phyloP scores from a whole-genome alignment of 345 rosid species.

The Salix dunnii region DNA sequence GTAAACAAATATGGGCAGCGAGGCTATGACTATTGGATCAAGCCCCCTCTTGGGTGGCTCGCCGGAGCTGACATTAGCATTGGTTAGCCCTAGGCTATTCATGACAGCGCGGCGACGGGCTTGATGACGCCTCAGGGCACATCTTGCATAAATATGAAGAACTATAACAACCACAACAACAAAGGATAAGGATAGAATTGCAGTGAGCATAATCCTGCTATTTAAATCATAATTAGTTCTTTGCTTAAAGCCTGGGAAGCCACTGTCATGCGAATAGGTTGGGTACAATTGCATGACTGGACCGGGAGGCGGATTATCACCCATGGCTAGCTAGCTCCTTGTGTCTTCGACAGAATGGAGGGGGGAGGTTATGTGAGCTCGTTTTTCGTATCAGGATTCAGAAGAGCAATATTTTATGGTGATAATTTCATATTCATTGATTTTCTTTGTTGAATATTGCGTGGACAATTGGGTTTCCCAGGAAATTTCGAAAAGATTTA shows the following conservation, averaged over 20 bases:
- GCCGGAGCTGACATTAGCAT: background rate
- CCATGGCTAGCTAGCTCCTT: background rate
- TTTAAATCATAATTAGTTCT: background rate
- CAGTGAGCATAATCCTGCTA: slow-evolving; percentile 19
- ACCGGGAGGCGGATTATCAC: background rate
- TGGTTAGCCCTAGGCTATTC: background rate
- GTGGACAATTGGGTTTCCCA: background rate
- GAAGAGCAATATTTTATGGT: too few relatives aligned
- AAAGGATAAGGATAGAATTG: slow-evolving; percentile 12
- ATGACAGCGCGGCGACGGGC: background rate
- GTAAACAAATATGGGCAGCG: slow-evolving; percentile 49
- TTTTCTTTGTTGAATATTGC: too few relatives aligned
- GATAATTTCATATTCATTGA: too few relatives aligned
- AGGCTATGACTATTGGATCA: slow-evolving; percentile 41
- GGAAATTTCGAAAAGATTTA: background rate
- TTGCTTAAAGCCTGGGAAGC: background rate
- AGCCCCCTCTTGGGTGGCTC: slow-evolving; percentile 41
- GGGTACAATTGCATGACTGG: background rate
- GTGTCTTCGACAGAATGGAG: background rate
- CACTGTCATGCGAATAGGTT: too few relatives aligned
- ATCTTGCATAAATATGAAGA: slow-evolving; percentile 21
- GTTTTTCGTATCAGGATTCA: too few relatives aligned
- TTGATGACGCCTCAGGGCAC: slow-evolving; percentile 8
- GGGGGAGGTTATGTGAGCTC: background rate
- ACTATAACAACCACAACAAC: slow-evolving; percentile 7